These are phyloP conservation scores for Phylloboletellus chloephorus DNA, from an alignment of 1,284 basidiomycete genomes.

Conservation along the genomic window DNA sequence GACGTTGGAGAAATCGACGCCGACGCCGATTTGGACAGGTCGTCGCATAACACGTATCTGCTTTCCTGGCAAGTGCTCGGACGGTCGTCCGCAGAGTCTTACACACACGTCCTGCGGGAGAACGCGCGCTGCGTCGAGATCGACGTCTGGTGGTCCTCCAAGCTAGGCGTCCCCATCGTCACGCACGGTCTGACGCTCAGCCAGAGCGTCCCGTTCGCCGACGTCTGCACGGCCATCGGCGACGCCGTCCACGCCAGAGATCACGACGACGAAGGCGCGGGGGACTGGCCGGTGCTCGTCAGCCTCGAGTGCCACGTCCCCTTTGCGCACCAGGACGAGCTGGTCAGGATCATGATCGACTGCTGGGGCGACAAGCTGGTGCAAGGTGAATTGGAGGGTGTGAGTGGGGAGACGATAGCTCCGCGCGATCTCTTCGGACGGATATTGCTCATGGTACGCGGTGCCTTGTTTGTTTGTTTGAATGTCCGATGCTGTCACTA, in stretches of 20 bases:
- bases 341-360: slow-evolving; percentile 52
- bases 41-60: slow-evolving; percentile 66
- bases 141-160: slow-evolving; percentile 58
- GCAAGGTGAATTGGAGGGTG: slow-evolving; percentile 17
- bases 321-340: slow-evolving; percentile 43
- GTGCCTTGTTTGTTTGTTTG: not conserved
- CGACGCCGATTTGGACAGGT: too few species aligned
- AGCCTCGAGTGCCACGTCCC: slow-evolving; percentile 62
- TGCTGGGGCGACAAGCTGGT: slow-evolving; percentile 55
- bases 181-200: slow-evolving; percentile 58
- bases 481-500: not conserved
- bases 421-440: slow-evolving; percentile 48
- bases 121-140: slow-evolving; percentile 63
- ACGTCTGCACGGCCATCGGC: slow-evolving; percentile 51
- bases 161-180: slow-evolving; percentile 44
- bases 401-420: slow-evolving; percentile 32
- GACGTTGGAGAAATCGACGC: too few species aligned
- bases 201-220: slow-evolving; percentile 43
- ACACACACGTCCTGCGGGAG: slow-evolving; percentile 50
- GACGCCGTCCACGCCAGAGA: slow-evolving; percentile 30
- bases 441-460: slow-evolving; percentile 56
- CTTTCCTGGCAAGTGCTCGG: slow-evolving; percentile 57
- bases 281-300: slow-evolving; percentile 54
- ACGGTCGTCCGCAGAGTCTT: slow-evolving; percentile 47
- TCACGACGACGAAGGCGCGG: slow-evolving; percentile 15